Percentiles rank a stretch among this genome's conserved stretches.
phyloP scores from a whole-genome alignment of 225 moss, liverwort and hornwort species.

The Asterella californica region DNA sequence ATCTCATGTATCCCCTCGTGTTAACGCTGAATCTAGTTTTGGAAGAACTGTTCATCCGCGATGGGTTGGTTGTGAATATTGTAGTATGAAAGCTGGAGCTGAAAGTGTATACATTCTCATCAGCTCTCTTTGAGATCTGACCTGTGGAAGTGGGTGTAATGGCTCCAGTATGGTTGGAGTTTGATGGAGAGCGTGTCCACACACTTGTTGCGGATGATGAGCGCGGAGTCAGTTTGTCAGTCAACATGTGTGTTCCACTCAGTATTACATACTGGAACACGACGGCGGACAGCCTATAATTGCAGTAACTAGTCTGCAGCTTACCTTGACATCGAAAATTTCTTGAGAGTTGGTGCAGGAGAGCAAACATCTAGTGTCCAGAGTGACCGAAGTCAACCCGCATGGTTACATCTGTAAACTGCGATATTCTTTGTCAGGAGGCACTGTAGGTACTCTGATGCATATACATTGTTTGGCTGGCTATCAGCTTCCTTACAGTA shows the following conservation, averaged over 20 bases:
- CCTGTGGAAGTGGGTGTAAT: neutral
- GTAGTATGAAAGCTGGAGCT: neutral
- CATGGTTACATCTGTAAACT: neutral
- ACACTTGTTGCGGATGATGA: slow-evolving; percentile 58
- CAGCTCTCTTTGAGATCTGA: neutral
- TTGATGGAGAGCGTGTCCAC: slow-evolving; percentile 78
- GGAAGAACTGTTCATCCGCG: neutral
- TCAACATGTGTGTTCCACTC: slow-evolving; percentile 81
- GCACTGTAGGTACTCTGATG: neutral
- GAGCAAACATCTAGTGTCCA: slow-evolving; percentile 34
- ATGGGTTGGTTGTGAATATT: neutral
- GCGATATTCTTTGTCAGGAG: neutral
- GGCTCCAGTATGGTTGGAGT: slow-evolving; percentile 67
- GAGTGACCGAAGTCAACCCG: neutral
- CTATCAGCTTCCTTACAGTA: neutral
- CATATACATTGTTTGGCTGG: slow-evolving; percentile 3
- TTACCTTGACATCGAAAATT: slow-evolving; percentile 68
- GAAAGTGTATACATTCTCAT: neutral
- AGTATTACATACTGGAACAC: slow-evolving; percentile 41
- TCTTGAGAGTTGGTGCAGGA: slow-evolving; percentile 66
- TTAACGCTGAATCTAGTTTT: neutral
- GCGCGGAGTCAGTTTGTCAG: slow-evolving; percentile 61
- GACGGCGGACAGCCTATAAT: slow-evolving; percentile 41
- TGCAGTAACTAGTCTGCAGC: slow-evolving; percentile 69
- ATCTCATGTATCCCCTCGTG: neutral